Percentiles rank a stretch among this genome's conserved stretches.
phyloP scores from a whole-genome alignment of 1,284 basidiomycete genomes.

The Ceratorhiza oryzae-sativae region DNA sequence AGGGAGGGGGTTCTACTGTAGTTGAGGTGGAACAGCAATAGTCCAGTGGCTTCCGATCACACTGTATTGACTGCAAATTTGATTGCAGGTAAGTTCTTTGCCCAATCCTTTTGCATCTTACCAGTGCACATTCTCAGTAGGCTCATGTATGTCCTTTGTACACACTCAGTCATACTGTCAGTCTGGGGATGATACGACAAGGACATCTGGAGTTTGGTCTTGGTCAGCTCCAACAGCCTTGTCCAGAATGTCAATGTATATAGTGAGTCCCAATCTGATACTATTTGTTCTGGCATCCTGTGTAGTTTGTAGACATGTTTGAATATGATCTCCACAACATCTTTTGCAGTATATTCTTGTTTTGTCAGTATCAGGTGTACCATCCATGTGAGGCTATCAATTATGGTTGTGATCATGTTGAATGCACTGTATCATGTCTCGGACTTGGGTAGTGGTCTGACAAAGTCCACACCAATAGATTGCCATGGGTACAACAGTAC shows the following conservation, averaged over 20 bases:
- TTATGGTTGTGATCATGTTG: slow-evolving; percentile 53
- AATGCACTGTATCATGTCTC: slow-evolving; percentile 49
- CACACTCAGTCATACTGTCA: slow-evolving; percentile 39
- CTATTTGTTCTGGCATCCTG: slow-evolving; percentile 53
- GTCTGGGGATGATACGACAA: slow-evolving; percentile 56
- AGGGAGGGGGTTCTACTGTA: slow-evolving; percentile 38
- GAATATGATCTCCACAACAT: slow-evolving; percentile 56
- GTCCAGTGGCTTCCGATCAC: slow-evolving; percentile 48
- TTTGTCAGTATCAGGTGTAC: slow-evolving; percentile 51
- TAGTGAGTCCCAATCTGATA: slow-evolving; percentile 54
- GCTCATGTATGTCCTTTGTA: slow-evolving; percentile 37
- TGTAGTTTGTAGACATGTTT: slow-evolving; percentile 53
- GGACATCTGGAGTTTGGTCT: slow-evolving; percentile 53
- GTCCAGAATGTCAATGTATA: slow-evolving; percentile 58
- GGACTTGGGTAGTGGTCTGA: slow-evolving; percentile 54
- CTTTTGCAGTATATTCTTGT: slow-evolving; percentile 49
- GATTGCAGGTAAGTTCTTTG: slow-evolving; percentile 50
- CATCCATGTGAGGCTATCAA: slow-evolving; percentile 52
- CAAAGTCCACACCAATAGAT: slow-evolving; percentile 55
- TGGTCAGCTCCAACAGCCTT: slow-evolving; percentile 50
- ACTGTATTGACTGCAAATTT: slow-evolving; percentile 53
- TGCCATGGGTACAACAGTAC: slow-evolving; percentile 43
- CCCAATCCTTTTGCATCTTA: slow-evolving; percentile 52
- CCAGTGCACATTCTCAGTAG: slow-evolving; percentile 50
- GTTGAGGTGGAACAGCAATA: slow-evolving; percentile 52